Evolutionary conservation across 108 stramenopile genomes (phyloP), one percentile per base, ranked within the genome.

Genomic region (Cyclostephanos invisitatus): DNA sequence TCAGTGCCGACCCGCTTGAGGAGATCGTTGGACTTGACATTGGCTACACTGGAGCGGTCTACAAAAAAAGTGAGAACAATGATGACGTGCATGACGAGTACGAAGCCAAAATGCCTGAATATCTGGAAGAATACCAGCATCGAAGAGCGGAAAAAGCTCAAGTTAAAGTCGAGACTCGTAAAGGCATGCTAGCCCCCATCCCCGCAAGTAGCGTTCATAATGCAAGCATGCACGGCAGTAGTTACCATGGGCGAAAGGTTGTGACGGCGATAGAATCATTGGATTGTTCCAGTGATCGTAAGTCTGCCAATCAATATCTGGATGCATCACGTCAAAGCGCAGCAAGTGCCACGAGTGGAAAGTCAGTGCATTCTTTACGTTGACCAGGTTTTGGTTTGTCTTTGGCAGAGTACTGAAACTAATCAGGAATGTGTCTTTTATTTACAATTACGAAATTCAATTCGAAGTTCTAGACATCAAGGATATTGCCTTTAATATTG

Each of bases 11-110:
- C 64, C 80, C 86, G 27, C 68, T 91, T 46, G 87, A 91, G 67
- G 90, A 91, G 67, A 67, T 89, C 21, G 84, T 91, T 29, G 90
- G 90, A 57, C 75, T 91, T 28, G 90, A 91, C 64, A 63, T 87
- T 44, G 82, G 78, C 7, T 90, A 90, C 73, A 78, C 67, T 54
- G 87, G 87, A 44, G 62, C 61, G 24, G 18, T 77, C 37, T 63
- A 66, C 12, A 70, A 65, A 25, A 60, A 53, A 15, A 46, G 24
- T 35, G 37, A 64, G 17, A 40, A 17, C 15, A 73, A 80, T 22
- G 83, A 58, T 22, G 69, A 75, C 15, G 81, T 50, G 11, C 49
- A 64, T 11, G 64, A 66, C 3, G 50, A 70, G 59, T 28, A 10
- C 0, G 36, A 63, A 22, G 29, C 35, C 9, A 64, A 64, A 8